Evolutionary conservation across 1,139 yeast genomes (phyloP).

Genomic region (Sporopachydermia cereana): DNA sequence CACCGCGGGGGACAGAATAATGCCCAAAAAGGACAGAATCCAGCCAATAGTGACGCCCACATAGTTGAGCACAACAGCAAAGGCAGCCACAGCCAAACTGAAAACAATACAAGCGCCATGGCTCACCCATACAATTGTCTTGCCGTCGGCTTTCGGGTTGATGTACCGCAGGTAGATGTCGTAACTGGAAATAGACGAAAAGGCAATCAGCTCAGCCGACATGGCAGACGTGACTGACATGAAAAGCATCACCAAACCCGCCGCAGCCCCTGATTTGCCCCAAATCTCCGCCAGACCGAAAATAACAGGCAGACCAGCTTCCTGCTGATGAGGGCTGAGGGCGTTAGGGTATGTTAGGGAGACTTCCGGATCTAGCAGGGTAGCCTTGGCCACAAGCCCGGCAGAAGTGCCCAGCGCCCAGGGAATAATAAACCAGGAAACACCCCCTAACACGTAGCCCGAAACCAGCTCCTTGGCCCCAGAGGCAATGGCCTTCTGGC

Average conservation of each 20-base stretch:
- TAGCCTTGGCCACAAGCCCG: constrained; percentile 29
- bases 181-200: constrained; percentile 72
- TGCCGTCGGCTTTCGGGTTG: constrained; percentile 68
- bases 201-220: constrained; percentile 75
- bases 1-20: constrained; percentile 78
- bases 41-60: constrained; percentile 83
- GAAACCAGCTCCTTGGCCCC: constrained; percentile 24
- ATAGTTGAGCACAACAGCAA: constrained; percentile 69
- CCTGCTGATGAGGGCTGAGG: constrained; percentile 16
- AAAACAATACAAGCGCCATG: constrained; percentile 54
- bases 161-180: constrained; percentile 74
- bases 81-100: constrained; percentile 67
- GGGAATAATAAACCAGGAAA: constrained; percentile 32
- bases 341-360: constrained; percentile 26
- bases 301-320: constrained; percentile 33
- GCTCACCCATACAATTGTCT: constrained; percentile 52
- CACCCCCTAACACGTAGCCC: constrained; percentile 31
- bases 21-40: constrained; percentile 77
- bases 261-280: constrained; percentile 77
- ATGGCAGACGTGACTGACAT: constrained; percentile 60
- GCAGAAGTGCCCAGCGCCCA: constrained; percentile 29
- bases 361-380: constrained; percentile 22
- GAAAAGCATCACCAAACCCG: constrained; percentile 63
- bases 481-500: constrained; percentile 34
- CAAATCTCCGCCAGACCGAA: no score